Base-by-base conservation (phyloP, 106 monocot species). In the Dactylorhiza incarnata region DNA sequence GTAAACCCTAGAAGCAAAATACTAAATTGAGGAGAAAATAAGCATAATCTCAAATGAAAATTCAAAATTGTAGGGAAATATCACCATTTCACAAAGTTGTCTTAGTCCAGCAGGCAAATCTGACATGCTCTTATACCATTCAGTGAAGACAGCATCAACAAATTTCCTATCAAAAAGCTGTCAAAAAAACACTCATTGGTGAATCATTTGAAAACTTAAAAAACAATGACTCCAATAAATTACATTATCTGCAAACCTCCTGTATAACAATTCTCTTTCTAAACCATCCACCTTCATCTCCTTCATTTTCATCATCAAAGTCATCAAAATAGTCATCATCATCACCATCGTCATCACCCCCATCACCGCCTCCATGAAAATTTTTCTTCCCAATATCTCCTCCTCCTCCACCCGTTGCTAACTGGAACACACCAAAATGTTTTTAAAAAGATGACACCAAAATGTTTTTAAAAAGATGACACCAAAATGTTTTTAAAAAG, bases 321-420 rank as follows among this genome's bases (percentile, higher is more conserved):
- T 99, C 99, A 88, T 78, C 94, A 75, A 92, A 92, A 77, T 99
- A 99, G 53, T 99, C 89, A 90, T 99, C 99, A 80, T 99, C 99
- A 85, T 99, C 96, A 74, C 96, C 99, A 71, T 85, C 91, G 80
- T 99, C 99, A 80, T 99, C 99, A 23, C 99, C 99, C 2, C 99
- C 94, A 84, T 99, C 99, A 77, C 99, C 99, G 4, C 99, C 99
- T 37, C 99, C 99, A 84, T 94, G 99, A 82, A 79, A 80, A 81
- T 85, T 99, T 78, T 86, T 99, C 82, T 94, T 99, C 26, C 99
- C 99, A 78, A 99, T 99, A 78, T 92, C 94, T 46, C 99, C 99
- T 70, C 99, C 94, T 22, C 99, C 99, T 75, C 99, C 99, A 83
- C 94, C 99, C 71, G 81, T 83, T 43, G 91, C 83, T 78, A 75